Evolutionary conservation across 306 rosid genomes (phyloP).

Genomic region (Acacia crassicarpa): DNA sequence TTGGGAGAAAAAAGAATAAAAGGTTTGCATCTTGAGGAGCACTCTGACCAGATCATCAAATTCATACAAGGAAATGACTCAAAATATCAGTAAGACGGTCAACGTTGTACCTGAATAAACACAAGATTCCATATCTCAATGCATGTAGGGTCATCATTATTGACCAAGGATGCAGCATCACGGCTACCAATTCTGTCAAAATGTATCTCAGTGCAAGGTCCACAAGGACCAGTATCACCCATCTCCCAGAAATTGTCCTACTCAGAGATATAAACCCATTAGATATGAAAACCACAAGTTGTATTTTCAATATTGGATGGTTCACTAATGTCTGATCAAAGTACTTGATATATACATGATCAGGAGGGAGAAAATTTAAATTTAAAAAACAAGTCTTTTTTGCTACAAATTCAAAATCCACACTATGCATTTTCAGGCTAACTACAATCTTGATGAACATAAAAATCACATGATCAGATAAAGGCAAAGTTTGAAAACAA

Average conservation of each 20-base stretch:
- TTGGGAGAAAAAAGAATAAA: neutral
- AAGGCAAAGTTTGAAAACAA: neutral
- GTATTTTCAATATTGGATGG: neutral
- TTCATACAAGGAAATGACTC: neutral
- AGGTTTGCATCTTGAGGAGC: constrained; percentile 10
- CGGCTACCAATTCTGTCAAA: constrained; percentile 93
- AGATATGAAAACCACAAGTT: constrained; percentile 10
- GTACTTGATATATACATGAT: neutral
- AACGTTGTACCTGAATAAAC: constrained; percentile 78
- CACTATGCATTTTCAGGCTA: neutral
- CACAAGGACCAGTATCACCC: constrained; percentile 99
- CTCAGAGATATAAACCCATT: constrained; percentile 32
- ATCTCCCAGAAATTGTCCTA: constrained; percentile 99
- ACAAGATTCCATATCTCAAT: constrained; percentile 98
- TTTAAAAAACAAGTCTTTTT: neutral
- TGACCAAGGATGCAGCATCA: constrained; percentile 90
- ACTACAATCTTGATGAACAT: constrained; percentile 1
- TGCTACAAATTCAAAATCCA: neutral
- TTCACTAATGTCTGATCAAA: constrained; percentile 1
- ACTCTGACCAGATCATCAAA: constrained; percentile 16
- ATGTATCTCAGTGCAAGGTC: constrained; percentile 98
- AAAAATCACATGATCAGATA: neutral
- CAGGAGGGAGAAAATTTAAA: neutral
- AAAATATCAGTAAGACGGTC: neutral
- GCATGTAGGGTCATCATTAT: constrained; percentile 94